These are phyloP conservation scores for Tardiomyces blankii DNA, from an alignment of 1,139 yeast species.

Conservation along the genomic window DNA sequence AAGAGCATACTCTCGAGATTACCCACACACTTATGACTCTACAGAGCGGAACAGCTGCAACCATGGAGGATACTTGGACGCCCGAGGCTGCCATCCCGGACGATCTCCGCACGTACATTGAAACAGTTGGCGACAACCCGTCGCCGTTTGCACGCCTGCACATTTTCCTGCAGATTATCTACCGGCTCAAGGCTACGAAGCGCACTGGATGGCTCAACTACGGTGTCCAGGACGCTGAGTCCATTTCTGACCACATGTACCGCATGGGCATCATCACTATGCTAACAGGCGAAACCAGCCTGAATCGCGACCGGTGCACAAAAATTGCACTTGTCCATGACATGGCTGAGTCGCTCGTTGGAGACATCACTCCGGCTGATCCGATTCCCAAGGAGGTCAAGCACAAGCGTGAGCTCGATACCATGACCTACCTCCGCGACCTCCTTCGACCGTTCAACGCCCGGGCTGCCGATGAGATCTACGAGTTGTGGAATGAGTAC, in stretches of 20 bases:
- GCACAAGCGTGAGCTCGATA: slow-evolving; percentile 67
- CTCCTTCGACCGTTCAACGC: slow-evolving; percentile 55
- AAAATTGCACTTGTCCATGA: slow-evolving; percentile 88
- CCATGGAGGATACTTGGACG: slow-evolving; percentile 33
- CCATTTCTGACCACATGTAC: slow-evolving; percentile 94
- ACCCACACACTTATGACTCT: not conserved
- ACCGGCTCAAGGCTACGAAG: slow-evolving; percentile 64
- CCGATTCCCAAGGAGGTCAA: slow-evolving; percentile 59
- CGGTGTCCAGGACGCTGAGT: slow-evolving; percentile 53
- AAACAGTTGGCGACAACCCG: not conserved
- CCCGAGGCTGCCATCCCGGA: slow-evolving; percentile 51
- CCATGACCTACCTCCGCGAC: slow-evolving; percentile 57
- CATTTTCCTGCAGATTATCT: slow-evolving; percentile 59
- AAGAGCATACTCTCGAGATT: too few relatives aligned
- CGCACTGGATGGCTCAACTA: slow-evolving; percentile 94
- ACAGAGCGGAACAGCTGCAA: not conserved
- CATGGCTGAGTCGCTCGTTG: slow-evolving; percentile 87
- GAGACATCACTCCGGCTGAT: slow-evolving; percentile 88
- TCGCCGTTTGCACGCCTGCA: not conserved
- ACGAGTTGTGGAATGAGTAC: slow-evolving; percentile 79
- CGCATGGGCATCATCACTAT: slow-evolving; percentile 82
- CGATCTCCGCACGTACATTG: slow-evolving; percentile 34
- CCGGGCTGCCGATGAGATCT: slow-evolving; percentile 52
- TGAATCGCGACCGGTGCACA: slow-evolving; percentile 50
- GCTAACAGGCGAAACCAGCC: slow-evolving; percentile 45